Conservation (phyloP, 768 basidiomycete genomes). For the Rubroboletus satanas region DNA sequence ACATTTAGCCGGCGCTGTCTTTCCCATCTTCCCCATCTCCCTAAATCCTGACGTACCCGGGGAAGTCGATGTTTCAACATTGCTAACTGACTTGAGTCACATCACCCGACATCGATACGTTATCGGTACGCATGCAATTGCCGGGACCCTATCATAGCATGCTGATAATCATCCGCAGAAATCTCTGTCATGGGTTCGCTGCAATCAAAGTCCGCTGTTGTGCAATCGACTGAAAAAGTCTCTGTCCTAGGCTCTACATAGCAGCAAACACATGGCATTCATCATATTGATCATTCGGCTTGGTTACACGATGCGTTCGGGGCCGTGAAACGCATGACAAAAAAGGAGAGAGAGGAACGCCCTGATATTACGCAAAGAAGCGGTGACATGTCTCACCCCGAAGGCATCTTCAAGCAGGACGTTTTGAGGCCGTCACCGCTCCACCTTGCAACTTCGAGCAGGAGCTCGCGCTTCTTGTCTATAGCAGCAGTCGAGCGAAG, state of each 20-base stretch:
- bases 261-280: not conserved
- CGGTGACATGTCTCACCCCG: slow-evolving; percentile 34
- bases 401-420: slow-evolving; percentile 75
- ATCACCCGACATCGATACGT: too few species aligned
- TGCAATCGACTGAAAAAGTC: not conserved
- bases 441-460: slow-evolving; percentile 79
- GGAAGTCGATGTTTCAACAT: too few species aligned
- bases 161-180: not conserved
- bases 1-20: too few species aligned
- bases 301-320: not conserved
- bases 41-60: too few species aligned
- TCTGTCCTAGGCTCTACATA: not conserved
- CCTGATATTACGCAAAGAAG: not conserved
- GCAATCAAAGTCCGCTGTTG: not conserved
- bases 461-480: slow-evolving; percentile 71
- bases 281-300: not conserved
- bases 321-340: not conserved
- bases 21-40: too few species aligned
- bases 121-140: too few species aligned
- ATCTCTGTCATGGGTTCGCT: too few species aligned
- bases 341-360: not conserved
- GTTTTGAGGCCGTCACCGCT: slow-evolving; percentile 79
- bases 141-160: too few species aligned
- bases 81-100: too few species aligned
- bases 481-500: slow-evolving; percentile 67